Conservation (phyloP, 2,329 filamentous ascomycete genomes). For the Scolecobasidium constrictum region DNA sequence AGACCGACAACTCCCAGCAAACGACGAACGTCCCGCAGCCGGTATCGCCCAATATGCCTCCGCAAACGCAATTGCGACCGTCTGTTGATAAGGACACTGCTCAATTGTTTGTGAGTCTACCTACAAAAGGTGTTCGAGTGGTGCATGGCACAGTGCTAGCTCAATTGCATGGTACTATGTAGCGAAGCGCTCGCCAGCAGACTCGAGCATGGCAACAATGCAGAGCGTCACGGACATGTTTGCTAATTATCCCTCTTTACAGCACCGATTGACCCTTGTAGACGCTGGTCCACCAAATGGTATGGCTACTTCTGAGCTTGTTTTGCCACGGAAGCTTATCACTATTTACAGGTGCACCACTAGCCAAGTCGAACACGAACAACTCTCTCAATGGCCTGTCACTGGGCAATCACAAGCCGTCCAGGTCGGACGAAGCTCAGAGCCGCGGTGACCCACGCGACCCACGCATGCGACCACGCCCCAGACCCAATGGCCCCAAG, state of each 20-base stretch:
- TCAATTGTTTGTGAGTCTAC: slow-evolving; percentile 63
- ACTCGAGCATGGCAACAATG: not conserved
- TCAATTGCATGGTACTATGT: slow-evolving; percentile 15
- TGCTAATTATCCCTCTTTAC: slow-evolving; percentile 29
- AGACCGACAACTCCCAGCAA: slow-evolving; percentile 26
- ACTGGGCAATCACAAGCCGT: slow-evolving; percentile 45
- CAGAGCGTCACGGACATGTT: slow-evolving; percentile 18
- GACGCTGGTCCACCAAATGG: slow-evolving; percentile 32
- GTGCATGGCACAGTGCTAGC: slow-evolving; percentile 11
- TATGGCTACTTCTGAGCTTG: slow-evolving; percentile 6
- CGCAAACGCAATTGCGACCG: slow-evolving; percentile 1
- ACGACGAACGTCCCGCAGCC: slow-evolving; percentile 1
- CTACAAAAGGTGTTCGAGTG: slow-evolving; percentile 2
- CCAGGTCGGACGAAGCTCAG: slow-evolving; percentile 53
- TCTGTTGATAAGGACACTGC: slow-evolving; percentile 27
- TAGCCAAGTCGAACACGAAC: slow-evolving; percentile 32
- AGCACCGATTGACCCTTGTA: slow-evolving; percentile 60
- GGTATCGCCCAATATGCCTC: not conserved
- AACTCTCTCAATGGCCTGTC: slow-evolving; percentile 32
- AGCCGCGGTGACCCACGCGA: slow-evolving; percentile 35
- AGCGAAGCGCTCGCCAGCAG: slow-evolving; percentile 1
- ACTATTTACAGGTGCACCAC: slow-evolving; percentile 25
- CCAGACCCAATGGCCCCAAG: slow-evolving; percentile 14
- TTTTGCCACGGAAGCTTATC: slow-evolving; percentile 12
- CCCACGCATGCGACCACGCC: slow-evolving; percentile 18